Conservation (phyloP, 306 rosid genomes). For the Castanea crenata region DNA sequence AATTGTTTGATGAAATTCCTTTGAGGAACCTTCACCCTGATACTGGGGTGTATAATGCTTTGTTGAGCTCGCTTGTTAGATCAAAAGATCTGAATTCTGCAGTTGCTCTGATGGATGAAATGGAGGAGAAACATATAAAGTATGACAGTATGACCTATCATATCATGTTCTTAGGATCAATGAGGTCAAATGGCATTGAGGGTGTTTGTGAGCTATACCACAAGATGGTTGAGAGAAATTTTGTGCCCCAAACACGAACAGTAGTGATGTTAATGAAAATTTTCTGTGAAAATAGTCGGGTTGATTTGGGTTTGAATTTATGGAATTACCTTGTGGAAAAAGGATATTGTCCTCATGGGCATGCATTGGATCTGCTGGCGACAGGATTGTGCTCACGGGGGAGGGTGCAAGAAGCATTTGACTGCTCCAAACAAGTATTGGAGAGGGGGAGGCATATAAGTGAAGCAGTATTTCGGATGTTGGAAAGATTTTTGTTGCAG, state of each 20-base stretch:
- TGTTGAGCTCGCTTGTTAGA: conserved; percentile 59
- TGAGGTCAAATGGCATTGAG: conserved; percentile 46
- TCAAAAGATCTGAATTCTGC: conserved; percentile 59
- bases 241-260: conserved; percentile 70
- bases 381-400: conserved; percentile 78
- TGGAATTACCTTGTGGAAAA: conserved; percentile 69
- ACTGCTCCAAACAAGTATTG: conserved; percentile 69
- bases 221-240: conserved; percentile 58
- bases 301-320: conserved; percentile 64
- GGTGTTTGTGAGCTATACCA: conserved; percentile 49
- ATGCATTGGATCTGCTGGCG: conserved; percentile 76
- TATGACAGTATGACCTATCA: conserved; percentile 72
- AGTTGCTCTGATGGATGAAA: conserved; percentile 57
- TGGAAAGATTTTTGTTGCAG: conserved; percentile 58
- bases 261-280: conserved; percentile 68
- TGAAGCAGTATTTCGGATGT: conserved; percentile 50
- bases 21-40: conserved; percentile 58
- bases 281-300: conserved; percentile 59
- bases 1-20: conserved; percentile 61
- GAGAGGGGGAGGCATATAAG: conserved; percentile 88
- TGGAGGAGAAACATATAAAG: conserved; percentile 55
- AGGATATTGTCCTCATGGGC: conserved; percentile 86
- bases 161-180: conserved; percentile 58
- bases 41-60: conserved; percentile 70
- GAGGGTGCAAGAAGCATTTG: conserved; percentile 59